Evolutionary conservation across 2,329 filamentous ascomycete species (phyloP), one percentile per base, ranked within the genome.

Genomic region (Fusarium globosum): DNA sequence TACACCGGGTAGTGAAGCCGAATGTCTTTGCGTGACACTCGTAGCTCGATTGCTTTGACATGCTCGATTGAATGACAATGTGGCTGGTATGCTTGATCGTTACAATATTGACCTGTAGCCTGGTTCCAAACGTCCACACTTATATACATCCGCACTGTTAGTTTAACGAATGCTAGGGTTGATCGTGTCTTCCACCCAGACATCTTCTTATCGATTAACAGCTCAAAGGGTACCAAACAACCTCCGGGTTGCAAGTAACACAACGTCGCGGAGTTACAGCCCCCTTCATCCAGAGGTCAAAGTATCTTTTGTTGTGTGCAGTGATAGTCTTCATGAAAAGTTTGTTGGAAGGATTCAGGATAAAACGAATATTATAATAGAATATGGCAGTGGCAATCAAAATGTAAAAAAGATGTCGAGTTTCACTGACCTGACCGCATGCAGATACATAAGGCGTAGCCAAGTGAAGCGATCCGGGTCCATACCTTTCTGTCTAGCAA

Each of bases 231-330:
- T 30, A 41, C 30, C 69, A 53, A 53, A 36, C 60, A 59, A 38
- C 46, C 53, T 67, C 61, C 61, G 41, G 38, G 23, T 51, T 48
- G 30, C 23, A 48, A 70, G 72, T 74, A 49, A 63, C 72, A 74
- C 72, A 67, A 33, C 52, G 28, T 72, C 46, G 72, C 49, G 51
- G 71, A 74, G 55, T 56, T 39, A 36, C 38, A 65, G 48, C 45
- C 71, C 46, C 58, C 53, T 69, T 59, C 41, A 52, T 45, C n/a
- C 58, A 36, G 38, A 55, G 49, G 39, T 35, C 49, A 56, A 56
- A 21, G 43, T 69, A 51, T 60, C 48, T 56, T 72, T 41, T 49
- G 9, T 21, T 59, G 33, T 59, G 33, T 48, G 36, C 26, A 16
- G 42, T 30, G 21, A 56, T 43, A 51, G 36, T 18, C 21, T 18